Conservation (phyloP, 2,329 filamentous ascomycete genomes). For the Trichoderma asperellum region DNA sequence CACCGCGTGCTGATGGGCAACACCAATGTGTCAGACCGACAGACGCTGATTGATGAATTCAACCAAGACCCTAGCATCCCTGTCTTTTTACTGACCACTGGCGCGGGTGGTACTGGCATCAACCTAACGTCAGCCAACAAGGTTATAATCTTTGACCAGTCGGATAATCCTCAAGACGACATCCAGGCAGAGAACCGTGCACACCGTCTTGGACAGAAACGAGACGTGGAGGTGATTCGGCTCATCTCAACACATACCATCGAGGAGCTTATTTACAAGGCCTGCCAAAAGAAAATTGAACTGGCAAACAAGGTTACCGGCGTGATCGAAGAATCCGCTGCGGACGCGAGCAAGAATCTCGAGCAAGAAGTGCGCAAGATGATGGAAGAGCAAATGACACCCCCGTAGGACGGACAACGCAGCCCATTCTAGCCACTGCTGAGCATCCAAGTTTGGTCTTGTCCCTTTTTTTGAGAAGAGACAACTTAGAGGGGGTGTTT, state of each 20-base stretch:
- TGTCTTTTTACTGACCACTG: conserved; percentile 91
- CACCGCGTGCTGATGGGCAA: conserved; percentile 87
- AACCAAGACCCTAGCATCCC: conserved; percentile 75
- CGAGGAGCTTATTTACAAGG: conserved; percentile 88
- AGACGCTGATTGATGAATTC: conserved; percentile 87
- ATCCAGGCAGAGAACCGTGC: conserved; percentile 98
- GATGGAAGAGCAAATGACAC: conserved; percentile 47
- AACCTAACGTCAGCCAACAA: conserved; percentile 96
- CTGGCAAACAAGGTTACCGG: conserved; percentile 69
- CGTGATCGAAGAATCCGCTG: conserved; percentile 39
- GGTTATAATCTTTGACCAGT: conserved; percentile 94
- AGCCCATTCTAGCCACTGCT: conserved; percentile 7
- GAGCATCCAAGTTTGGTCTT: conserved; percentile 27
- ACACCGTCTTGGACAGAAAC: conserved; percentile 88
- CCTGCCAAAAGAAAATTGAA: conserved; percentile 90
- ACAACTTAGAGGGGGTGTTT: neutral
- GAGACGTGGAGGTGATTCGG: conserved; percentile 87
- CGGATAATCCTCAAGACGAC: conserved; percentile 98
- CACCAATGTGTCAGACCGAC: conserved; percentile 80
- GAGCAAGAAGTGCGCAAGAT: conserved; percentile 52
- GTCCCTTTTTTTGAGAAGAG: neutral
- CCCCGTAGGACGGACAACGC: conserved; percentile 39
- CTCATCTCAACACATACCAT: conserved; percentile 82
- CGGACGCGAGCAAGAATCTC: conserved; percentile 42
- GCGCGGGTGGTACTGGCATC: conserved; percentile 94